These are phyloP conservation scores for Macrotyloma uniflorum DNA, from an alignment of 306 rosid genomes.

Conservation along the genomic window DNA sequence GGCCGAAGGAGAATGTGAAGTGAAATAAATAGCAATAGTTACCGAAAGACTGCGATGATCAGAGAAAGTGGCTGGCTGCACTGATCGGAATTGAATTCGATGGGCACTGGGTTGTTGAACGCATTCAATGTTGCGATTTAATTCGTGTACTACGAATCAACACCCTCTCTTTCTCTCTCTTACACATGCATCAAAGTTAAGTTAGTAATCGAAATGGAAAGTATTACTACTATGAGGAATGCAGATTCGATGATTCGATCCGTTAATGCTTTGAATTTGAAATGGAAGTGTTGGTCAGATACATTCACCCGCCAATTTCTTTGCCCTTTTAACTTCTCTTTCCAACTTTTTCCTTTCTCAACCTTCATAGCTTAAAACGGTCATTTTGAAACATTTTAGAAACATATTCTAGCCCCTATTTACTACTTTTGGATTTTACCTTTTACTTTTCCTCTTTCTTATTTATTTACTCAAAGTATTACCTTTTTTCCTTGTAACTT, in stretches of 20 bases:
- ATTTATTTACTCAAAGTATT: no score
- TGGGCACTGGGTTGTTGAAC: neutral
- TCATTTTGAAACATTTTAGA: neutral
- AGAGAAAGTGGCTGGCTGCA: neutral
- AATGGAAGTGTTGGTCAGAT: neutral
- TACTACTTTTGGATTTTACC: no score
- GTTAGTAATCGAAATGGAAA: neutral
- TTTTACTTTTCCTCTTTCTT: no score
- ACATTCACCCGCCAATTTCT: conserved; percentile 42
- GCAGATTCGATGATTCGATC: neutral
- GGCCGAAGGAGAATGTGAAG: neutral
- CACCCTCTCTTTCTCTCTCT: neutral
- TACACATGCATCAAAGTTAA: neutral
- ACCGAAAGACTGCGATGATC: neutral
- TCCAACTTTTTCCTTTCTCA: neutral
- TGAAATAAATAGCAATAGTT: conserved; percentile 8
- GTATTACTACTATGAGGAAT: neutral
- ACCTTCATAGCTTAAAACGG: neutral
- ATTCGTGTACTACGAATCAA: neutral
- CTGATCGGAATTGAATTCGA: conserved; percentile 13
- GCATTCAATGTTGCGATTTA: conserved; percentile 10
- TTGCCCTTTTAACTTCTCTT: neutral
- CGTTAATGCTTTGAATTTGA: conserved; percentile 26
- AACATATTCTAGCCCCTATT: neutral
- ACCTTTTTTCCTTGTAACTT: no score